Conservation (phyloP, 2,329 filamentous ascomycete genomes). For the Coniochaeta prunicola region DNA sequence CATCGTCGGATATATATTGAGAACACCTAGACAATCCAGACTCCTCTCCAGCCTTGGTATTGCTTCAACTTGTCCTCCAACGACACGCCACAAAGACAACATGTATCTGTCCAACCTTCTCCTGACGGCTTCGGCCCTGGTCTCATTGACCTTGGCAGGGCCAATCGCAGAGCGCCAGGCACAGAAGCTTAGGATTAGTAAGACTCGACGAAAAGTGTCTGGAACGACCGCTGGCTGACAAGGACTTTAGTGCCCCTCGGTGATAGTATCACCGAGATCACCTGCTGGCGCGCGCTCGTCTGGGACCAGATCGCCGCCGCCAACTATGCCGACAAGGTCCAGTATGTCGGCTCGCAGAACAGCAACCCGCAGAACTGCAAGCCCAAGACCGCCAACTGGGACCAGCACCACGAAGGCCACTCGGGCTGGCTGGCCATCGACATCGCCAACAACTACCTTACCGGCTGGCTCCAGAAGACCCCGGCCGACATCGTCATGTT, state of each 20-base stretch:
- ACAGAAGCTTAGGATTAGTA: conserved; percentile 14
- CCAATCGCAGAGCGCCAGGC: conserved; percentile 10
- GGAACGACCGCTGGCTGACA: neutral
- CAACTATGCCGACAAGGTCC: conserved; percentile 23
- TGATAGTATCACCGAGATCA: conserved; percentile 36
- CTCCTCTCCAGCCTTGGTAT: neutral
- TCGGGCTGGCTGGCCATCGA: conserved; percentile 33
- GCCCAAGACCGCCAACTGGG: conserved; percentile 23
- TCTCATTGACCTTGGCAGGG: conserved; percentile 5
- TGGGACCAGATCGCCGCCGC: conserved; percentile 30
- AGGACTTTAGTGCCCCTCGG: conserved; percentile 29
- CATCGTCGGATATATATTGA: neutral
- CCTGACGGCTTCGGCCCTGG: conserved; percentile 6
- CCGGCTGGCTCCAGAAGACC: conserved; percentile 27
- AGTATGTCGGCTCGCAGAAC: conserved; percentile 34
- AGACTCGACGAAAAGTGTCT: neutral
- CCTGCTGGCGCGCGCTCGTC: conserved; percentile 33
- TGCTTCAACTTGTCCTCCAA: neutral
- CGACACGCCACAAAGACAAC: neutral
- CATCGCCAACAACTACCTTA: conserved; percentile 32
- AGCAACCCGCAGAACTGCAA: conserved; percentile 29
- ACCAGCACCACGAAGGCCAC: conserved; percentile 35
- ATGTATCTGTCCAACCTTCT: conserved; percentile 11
- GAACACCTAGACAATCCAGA: neutral
- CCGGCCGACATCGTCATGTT: conserved; percentile 35